A percentile compares a stretch with the other conserved stretches of the same genome.
phyloP scores from a whole-genome alignment of 164 flowering plant species.

The Malania oleifera region DNA sequence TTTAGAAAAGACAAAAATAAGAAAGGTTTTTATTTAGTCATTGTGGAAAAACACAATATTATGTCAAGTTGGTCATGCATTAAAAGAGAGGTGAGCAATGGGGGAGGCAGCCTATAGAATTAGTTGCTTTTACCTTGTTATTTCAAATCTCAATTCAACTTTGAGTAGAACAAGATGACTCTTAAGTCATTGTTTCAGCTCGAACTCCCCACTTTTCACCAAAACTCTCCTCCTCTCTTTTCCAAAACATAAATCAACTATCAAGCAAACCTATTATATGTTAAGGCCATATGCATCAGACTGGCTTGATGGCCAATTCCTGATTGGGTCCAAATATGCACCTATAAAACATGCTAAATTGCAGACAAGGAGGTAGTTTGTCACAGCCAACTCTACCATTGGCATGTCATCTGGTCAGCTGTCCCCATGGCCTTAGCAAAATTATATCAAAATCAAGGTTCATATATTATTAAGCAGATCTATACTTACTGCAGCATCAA shows the following conservation, averaged over 20 bases:
- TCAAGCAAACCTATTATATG: too few species aligned
- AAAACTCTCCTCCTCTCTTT: too few species aligned
- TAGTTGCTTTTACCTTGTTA: too few species aligned
- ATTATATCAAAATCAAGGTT: not conserved
- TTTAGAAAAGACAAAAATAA: not conserved
- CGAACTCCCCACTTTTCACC: too few species aligned
- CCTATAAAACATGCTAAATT: not conserved
- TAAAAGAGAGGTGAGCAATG: too few species aligned
- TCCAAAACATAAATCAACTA: too few species aligned
- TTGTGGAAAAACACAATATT: too few species aligned
- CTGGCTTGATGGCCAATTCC: not conserved
- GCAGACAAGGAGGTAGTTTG: too few species aligned
- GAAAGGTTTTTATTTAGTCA: too few species aligned
- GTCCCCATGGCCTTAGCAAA: not conserved
- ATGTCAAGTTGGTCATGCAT: too few species aligned
- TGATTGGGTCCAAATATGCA: not conserved
- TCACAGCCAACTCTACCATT: not conserved
- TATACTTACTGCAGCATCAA: slow-evolving; percentile 86
- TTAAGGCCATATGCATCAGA: not conserved
- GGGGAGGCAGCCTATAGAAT: too few species aligned
- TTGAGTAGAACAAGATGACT: not conserved
- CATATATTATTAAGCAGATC: slow-evolving; percentile 5
- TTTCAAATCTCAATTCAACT: not conserved
- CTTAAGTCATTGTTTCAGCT: not conserved
- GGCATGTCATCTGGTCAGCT: not conserved